phyloP scores from a whole-genome alignment of 83 land plant genomes.

The Diphasiastrum complanatum region DNA sequence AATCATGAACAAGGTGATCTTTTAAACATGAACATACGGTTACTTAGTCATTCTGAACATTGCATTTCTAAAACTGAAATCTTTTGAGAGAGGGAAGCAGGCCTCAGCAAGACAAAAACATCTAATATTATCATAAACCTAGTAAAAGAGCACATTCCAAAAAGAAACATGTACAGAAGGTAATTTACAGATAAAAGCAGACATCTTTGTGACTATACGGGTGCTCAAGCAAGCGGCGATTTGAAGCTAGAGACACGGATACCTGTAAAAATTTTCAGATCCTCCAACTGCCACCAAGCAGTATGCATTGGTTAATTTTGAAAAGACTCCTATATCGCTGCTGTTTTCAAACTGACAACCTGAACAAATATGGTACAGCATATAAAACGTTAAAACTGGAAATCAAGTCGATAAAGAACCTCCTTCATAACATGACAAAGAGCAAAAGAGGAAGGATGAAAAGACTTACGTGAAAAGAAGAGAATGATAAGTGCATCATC shows the following conservation, averaged over 20 bases:
- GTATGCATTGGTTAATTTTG: conserved; percentile 71
- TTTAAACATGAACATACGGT: too few relatives aligned
- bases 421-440: neutral
- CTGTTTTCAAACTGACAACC: conserved; percentile 69
- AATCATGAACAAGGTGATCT: too few relatives aligned
- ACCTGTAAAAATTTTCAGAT: conserved; percentile 82
- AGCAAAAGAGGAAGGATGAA: too few relatives aligned
- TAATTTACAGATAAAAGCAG: neutral
- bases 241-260: neutral
- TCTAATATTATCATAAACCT: too few relatives aligned
- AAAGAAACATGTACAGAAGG: too few relatives aligned
- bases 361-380: conserved; percentile 18
- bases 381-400: conserved; percentile 9
- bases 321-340: conserved; percentile 66
- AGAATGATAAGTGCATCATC: too few relatives aligned
- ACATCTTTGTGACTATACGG: neutral
- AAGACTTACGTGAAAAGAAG: too few relatives aligned
- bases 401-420: neutral
- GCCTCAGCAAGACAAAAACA: too few relatives aligned
- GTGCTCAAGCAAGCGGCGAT: neutral
- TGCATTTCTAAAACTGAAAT: too few relatives aligned
- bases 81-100: too few relatives aligned
- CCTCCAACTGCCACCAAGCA: conserved; percentile 78
- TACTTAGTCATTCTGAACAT: too few relatives aligned
- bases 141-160: too few relatives aligned